Conservation (phyloP, 192 early-diverging fungal genomes). For the Chytriomyces sp. region DNA sequence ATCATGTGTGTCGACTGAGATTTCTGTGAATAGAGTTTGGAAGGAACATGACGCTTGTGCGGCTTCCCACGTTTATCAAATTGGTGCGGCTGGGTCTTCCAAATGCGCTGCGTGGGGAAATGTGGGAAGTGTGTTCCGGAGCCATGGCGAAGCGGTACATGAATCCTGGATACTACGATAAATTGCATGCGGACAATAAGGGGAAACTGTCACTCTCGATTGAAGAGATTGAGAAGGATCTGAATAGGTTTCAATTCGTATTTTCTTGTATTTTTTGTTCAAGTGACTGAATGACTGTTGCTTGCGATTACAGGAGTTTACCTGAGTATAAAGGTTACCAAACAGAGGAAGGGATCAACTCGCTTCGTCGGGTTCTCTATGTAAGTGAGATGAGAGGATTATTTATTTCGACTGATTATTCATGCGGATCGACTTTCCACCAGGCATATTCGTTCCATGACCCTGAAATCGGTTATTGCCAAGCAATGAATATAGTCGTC, state of each 20-base stretch:
- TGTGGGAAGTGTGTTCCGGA: slow-evolving; percentile 92
- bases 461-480: slow-evolving; percentile 97
- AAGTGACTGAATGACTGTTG: neutral
- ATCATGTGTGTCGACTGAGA: slow-evolving; percentile 6
- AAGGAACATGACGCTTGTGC: slow-evolving; percentile 83
- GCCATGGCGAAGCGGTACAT: slow-evolving; percentile 85
- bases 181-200: slow-evolving; percentile 70
- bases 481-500: slow-evolving; percentile 99
- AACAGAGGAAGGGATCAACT: slow-evolving; percentile 85
- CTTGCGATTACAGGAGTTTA: slow-evolving; percentile 66
- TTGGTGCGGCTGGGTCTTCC: slow-evolving; percentile 90
- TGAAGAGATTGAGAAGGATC: slow-evolving; percentile 96
- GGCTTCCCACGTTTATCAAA: slow-evolving; percentile 81
- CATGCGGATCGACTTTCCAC: neutral
- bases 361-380: slow-evolving; percentile 89
- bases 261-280: neutral
- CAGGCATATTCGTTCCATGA: slow-evolving; percentile 63
- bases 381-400: slow-evolving; percentile 26
- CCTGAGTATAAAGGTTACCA: slow-evolving; percentile 96
- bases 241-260: slow-evolving; percentile 65
- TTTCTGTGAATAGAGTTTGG: slow-evolving; percentile 69
- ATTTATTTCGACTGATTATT: neutral
- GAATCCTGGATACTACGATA: slow-evolving; percentile 83
- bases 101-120: slow-evolving; percentile 85
- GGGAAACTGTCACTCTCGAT: slow-evolving; percentile 77